Evolutionary conservation across 2,329 filamentous ascomycete species (phyloP), one percentile per base, ranked within the genome.

Genomic region (Trichoderma endophyticum): DNA sequence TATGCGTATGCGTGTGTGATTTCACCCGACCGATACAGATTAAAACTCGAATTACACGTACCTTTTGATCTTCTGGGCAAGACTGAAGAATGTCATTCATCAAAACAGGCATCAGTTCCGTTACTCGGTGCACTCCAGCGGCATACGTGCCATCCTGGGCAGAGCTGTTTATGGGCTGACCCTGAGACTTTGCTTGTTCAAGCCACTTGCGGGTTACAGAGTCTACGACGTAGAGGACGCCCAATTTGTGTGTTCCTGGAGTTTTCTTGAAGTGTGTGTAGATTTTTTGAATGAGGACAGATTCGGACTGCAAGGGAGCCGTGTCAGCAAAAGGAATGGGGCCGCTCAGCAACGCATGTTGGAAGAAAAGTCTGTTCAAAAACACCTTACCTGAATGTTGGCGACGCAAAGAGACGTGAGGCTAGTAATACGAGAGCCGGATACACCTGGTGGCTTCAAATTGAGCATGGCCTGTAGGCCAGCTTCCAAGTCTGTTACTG

Each of bases 191-290:
- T 79, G 96, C 95, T 84, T 94, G 93, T 83, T 98, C 95, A 86
- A 97, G 91, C 95, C 96, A 99, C 86, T 97, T 95, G 84, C 96
- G 94, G 83, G 95, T 95, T 89, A 99, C 95, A 87, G 95, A 97
- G 88, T 99, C 96, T 95, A 99, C 93, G 85, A 98, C 95, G 91
- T 99, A 99, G 85, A 99, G 91, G 80, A 98, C 95, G 84, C 96
- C 96, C 83, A 99, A 89, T 85, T 99, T 99, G 89, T 99, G 95
- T 81, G 94, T 97, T 81, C 90, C 90, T 73, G 94, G 93, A 77
- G 95, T 92, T 84, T 96, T 97, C 84, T 97, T 97, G 88, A 98
- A 97, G 80, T 98, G 95, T 76, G 95, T 97, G 84, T 93, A 97
- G 79, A 99, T 92, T 82, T 97, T 98, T 82, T 97, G 94, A 78